Evolutionary conservation across 495 filamentous ascomycete genomes (phyloP).

Genomic region (Parmelia sp.): DNA sequence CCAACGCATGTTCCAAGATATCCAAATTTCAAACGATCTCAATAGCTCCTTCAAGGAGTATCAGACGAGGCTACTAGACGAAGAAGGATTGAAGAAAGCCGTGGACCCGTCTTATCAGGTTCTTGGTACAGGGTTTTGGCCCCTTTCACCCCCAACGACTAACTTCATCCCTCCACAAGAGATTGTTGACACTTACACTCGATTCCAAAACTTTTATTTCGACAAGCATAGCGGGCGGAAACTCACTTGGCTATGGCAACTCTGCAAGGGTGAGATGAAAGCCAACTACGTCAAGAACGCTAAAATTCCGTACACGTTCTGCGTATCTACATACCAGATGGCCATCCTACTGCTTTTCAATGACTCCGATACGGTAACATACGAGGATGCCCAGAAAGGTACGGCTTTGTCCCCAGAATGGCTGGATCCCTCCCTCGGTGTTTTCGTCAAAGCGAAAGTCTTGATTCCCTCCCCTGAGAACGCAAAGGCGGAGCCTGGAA

Average conservation of each 20-base stretch:
- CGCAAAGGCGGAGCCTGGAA: constrained; percentile 67
- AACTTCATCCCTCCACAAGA: constrained; percentile 79
- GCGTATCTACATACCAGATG: constrained; percentile 97
- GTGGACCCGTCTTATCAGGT: constrained; percentile 80
- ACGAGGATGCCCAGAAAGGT: constrained; percentile 75
- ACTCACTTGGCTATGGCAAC: constrained; percentile 95
- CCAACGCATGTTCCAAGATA: constrained; percentile 99
- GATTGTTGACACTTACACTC: constrained; percentile 78
- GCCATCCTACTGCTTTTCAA: constrained; percentile 96
- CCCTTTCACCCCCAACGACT: constrained; percentile 75
- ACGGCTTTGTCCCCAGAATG: constrained; percentile 73
- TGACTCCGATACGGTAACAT: constrained; percentile 73
- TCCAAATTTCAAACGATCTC: constrained; percentile 96
- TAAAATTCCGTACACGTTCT: constrained; percentile 93
- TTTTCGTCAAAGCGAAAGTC: constrained; percentile 88
- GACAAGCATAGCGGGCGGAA: constrained; percentile 95
- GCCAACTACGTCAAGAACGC: constrained; percentile 78
- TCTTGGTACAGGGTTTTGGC: constrained; percentile 97
- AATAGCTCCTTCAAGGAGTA: constrained; percentile 77
- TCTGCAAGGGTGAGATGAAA: constrained; percentile 95
- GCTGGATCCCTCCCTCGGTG: constrained; percentile 74
- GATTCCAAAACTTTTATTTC: constrained; percentile 86
- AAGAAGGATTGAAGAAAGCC: constrained; percentile 51
- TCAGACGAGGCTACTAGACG: constrained; percentile 54
- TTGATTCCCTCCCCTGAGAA: constrained; percentile 61